phyloP scores from a whole-genome alignment of 805 yeast species.

The Ogataea zsoltii region DNA sequence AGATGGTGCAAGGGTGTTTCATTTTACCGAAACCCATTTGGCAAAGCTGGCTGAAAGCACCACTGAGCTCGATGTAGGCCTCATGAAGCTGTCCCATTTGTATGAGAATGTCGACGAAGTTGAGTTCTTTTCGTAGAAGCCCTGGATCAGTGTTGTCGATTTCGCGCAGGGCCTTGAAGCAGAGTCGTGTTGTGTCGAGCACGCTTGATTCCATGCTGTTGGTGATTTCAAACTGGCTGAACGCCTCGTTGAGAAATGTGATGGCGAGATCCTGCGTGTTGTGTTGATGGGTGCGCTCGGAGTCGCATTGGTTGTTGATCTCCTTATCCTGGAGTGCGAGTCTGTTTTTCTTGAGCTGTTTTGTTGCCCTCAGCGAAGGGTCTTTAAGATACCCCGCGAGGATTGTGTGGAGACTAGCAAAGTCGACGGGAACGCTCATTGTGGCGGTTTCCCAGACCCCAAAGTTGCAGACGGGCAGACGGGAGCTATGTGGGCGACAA shows the following conservation, averaged over 20 bases:
- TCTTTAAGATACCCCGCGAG: slow-evolving; percentile 12
- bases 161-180: slow-evolving; percentile 13
- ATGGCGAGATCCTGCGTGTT: slow-evolving; percentile 14
- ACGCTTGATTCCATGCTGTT: slow-evolving; percentile 1
- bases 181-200: slow-evolving; percentile 9
- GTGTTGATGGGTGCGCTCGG: neutral
- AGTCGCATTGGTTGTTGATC: slow-evolving; percentile 7
- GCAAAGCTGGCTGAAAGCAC: neutral
- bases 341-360: slow-evolving; percentile 1
- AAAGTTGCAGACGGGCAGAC: too few relatives aligned
- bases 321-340: slow-evolving; percentile 10
- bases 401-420: slow-evolving; percentile 7
- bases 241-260: slow-evolving; percentile 9
- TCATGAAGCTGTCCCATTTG: neutral
- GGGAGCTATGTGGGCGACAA: neutral
- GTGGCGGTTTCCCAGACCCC: neutral
- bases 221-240: slow-evolving; percentile 3
- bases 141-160: neutral
- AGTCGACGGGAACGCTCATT: slow-evolving; percentile 6
- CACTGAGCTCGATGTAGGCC: slow-evolving; percentile 1
- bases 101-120: slow-evolving; percentile 1
- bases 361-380: neutral
- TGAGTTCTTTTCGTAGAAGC: slow-evolving; percentile 4
- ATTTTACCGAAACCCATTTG: neutral
- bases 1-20: neutral